These are phyloP conservation scores for Beauveria sp. DNA, from an alignment of 2,329 filamentous ascomycete species.

Conservation along the genomic window DNA sequence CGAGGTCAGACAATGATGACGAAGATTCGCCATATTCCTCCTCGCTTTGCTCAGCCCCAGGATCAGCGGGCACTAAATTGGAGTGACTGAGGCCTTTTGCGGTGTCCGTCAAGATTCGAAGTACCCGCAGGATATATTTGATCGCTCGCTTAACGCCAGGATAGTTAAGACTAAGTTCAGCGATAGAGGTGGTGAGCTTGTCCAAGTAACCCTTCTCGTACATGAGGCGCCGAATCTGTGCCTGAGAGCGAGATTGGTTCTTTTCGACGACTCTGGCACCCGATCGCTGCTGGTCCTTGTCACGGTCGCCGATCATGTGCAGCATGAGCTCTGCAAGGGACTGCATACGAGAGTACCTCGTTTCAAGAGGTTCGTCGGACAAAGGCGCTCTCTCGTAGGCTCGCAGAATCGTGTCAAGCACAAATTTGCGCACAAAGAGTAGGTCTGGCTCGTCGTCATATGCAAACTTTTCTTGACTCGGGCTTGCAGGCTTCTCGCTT, in stretches of 20 bases:
- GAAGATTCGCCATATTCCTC: constrained; percentile 84
- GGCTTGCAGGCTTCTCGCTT: constrained; percentile 61
- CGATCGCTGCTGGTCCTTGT: constrained; percentile 46
- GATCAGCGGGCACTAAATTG: constrained; percentile 61
- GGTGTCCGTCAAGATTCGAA: constrained; percentile 80
- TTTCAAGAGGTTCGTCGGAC: constrained; percentile 72
- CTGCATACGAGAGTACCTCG: constrained; percentile 81
- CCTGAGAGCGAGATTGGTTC: constrained; percentile 52
- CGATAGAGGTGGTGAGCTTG: constrained; percentile 82
- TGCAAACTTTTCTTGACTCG: constrained; percentile 48
- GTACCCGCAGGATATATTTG: constrained; percentile 88
- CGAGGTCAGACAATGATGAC: constrained; percentile 72
- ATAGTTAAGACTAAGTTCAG: constrained; percentile 92
- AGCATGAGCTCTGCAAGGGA: constrained; percentile 87
- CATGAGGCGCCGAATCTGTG: constrained; percentile 88
- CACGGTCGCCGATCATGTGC: constrained; percentile 77
- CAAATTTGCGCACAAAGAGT: constrained; percentile 87
- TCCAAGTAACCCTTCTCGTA: constrained; percentile 95
- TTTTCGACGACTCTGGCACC: constrained; percentile 32
- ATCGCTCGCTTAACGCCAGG: constrained; percentile 88
- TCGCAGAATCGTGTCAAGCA: constrained; percentile 85
- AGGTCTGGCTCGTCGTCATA: constrained; percentile 76
- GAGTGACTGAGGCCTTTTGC: constrained; percentile 78
- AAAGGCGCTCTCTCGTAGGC: constrained; percentile 82
- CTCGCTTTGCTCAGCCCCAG: constrained; percentile 62